Base-by-base conservation (phyloP, 495 filamentous ascomycete genomes). In the Neurospora sp. region DNA sequence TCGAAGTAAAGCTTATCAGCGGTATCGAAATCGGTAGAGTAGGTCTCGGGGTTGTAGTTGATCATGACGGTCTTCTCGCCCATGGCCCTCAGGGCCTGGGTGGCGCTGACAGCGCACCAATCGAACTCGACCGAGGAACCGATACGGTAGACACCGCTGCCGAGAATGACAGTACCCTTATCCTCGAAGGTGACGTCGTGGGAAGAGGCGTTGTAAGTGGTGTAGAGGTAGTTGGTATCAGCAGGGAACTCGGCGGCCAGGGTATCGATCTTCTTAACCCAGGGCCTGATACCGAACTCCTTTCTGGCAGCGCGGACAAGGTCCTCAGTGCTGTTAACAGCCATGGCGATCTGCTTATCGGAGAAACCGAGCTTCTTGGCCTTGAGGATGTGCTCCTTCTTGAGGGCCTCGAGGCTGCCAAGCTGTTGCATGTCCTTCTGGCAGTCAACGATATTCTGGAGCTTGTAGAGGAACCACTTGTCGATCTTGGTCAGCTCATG, bases 11-110 rank as follows among this genome's bases (percentile, higher is more conserved):
- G 88, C 77, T 90, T 94, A 76, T 98, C 96, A n/a, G 96, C 93
- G 10, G 90, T 91, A 78, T 98, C 95, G 81, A 92, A 97, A 83
- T 98, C 95, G 68, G 96, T 98, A 70, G 84, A 88, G 74, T 90
- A 91, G 18, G 94, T 98, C 81, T 97, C 94, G 0, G 94, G 94
- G 81, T 96, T 96, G 81, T 91, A 94, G 80, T 98, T 99, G 82
- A 99, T 97, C 94, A 99, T 97, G 71, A 97, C 91, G 22, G 95
- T 99, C 88, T 97, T 97, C 87, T 97, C 93, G 76, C 94, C 95
- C 89, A 97, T 94, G 70, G 90, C 84, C 75, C 89, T 88, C 74
- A 98, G 86, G 42, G 94, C 94, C 39, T 92, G 86, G 18, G 96
- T 96, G 73, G 93, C 93, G 78, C 95, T 97, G 75, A 98, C 95